Evolutionary conservation across 345 rosid genomes (phyloP), one percentile per base, ranked within the genome.

Genomic region (Rhodomyrtus tomentosa): DNA sequence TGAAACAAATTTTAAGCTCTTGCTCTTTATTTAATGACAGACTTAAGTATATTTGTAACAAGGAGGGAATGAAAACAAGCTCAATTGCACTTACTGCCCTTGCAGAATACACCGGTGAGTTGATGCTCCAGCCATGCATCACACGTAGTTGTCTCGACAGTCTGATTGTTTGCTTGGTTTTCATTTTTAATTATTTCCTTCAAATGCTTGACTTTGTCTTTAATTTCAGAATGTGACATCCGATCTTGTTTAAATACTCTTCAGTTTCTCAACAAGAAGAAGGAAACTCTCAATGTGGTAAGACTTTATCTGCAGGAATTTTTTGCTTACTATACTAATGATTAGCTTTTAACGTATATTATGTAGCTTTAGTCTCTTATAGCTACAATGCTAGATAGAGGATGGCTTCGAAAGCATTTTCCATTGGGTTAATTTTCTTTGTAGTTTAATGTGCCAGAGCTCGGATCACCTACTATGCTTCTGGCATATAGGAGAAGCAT

Each of bases 161-260:
- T 68, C 7, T 68, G 45, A 50, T 48, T 81, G 54, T 83, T 68
- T 40, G 54, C 80, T 83, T 88, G 79, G 55, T 56, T 54, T 42
- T 82, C 25, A 27, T 25, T 3, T 24, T 32, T 48, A 48, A 68
- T n/a, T 83, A 32, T 68, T 54, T 76, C 51, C 45, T 84, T 38
- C 32, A 50, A 20, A 36, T 68, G 55, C 51, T 51, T 51, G 45
- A 74, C 50, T 87, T 24, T 2, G 54, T 86, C 51, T 83, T 54
- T 55, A 76, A 85, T 88, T 85, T 87, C 93, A 96, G 99, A 92
- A 87, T 94, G 99, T 90, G 99, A 96, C 87, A 93, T 96, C 88
- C 94, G 98, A 68, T 92, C 96, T 59, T 95, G 98, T 90, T 92
- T 95, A 90, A 96, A 96, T 89, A 96, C 99, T 20, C 96, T 96